Conservation (phyloP, 2,329 filamentous ascomycete species). For the Botrytis galanthina region DNA sequence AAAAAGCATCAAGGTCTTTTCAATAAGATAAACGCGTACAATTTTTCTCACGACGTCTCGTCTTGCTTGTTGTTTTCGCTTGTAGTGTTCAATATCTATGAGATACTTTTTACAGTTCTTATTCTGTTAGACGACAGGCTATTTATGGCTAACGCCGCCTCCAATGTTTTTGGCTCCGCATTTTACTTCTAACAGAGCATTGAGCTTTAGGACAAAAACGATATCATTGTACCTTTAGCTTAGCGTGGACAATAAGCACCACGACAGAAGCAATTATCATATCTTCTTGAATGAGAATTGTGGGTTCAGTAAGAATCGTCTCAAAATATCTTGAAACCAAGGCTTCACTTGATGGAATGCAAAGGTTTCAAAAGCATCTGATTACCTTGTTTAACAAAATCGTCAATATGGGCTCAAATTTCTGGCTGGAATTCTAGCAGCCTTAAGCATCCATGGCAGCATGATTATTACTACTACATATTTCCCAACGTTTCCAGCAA, state of each 20-base stretch:
- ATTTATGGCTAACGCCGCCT: neutral
- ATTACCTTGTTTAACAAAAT: neutral
- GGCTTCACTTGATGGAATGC: neutral
- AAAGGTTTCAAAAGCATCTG: neutral
- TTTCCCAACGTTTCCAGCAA: too few relatives aligned
- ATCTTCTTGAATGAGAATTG: neutral
- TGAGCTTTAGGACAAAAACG: neutral
- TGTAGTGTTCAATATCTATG: neutral
- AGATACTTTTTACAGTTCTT: neutral
- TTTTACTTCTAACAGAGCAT: neutral
- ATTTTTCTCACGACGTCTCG: neutral
- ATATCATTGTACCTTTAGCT: neutral
- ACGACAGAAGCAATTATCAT: neutral
- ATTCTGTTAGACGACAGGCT: neutral
- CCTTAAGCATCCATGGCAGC: too few relatives aligned
- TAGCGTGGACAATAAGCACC: too few relatives aligned
- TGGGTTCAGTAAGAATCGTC: neutral
- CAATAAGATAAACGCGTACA: neutral
- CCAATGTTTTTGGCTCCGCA: neutral
- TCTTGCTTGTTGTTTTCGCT: neutral
- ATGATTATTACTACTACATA: too few relatives aligned
- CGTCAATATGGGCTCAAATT: neutral
- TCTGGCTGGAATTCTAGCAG: too few relatives aligned
- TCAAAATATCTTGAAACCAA: neutral
- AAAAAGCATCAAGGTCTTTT: neutral